phyloP scores from a whole-genome alignment of 75 land plant species.

The Larix kaempferi region DNA sequence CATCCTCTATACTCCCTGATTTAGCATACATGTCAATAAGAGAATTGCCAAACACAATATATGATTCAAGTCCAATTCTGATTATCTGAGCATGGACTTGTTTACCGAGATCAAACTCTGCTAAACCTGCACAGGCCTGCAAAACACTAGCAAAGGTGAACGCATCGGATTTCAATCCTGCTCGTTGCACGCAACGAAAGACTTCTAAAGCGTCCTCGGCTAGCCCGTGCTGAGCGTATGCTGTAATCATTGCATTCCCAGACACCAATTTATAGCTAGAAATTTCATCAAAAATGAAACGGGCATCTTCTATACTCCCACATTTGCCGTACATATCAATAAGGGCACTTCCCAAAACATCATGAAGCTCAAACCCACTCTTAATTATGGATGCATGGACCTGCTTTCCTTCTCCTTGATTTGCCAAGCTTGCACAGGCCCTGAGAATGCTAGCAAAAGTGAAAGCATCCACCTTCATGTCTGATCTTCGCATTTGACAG shows the following conservation, averaged over 20 bases:
- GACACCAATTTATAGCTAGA: slow-evolving; percentile 39
- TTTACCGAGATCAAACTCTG: slow-evolving; percentile 36
- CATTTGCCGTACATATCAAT: slow-evolving; percentile 44
- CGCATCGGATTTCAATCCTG: slow-evolving; percentile 30
- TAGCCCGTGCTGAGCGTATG: slow-evolving; percentile 44
- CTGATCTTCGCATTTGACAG: slow-evolving; percentile 15
- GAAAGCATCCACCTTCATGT: slow-evolving; percentile 18
- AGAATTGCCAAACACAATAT: slow-evolving; percentile 43
- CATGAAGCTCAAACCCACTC: slow-evolving; percentile 16
- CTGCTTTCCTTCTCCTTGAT: slow-evolving; percentile 19
- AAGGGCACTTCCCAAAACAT: slow-evolving; percentile 19
- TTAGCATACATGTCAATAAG: slow-evolving; percentile 70
- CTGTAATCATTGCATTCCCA: slow-evolving; percentile 50
- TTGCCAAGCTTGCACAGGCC: slow-evolving; percentile 29
- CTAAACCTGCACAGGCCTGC: slow-evolving; percentile 46
- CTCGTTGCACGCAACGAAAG: slow-evolving; percentile 27
- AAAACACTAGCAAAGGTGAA: slow-evolving; percentile 46
- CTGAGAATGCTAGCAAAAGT: slow-evolving; percentile 22
- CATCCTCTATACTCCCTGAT: slow-evolving; percentile 34
- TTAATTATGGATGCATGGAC: slow-evolving; percentile 19
- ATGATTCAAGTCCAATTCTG: slow-evolving; percentile 36
- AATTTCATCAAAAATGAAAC: slow-evolving; percentile 46
- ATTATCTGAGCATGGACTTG: slow-evolving; percentile 38
- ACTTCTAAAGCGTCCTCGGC: slow-evolving; percentile 33
- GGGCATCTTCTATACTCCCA: slow-evolving; percentile 26